Percentiles rank a stretch among this genome's conserved stretches.
Evolutionary conservation across 2,329 filamentous ascomycete genomes (phyloP).

Genomic region (Hymenoscyphus occultus): DNA sequence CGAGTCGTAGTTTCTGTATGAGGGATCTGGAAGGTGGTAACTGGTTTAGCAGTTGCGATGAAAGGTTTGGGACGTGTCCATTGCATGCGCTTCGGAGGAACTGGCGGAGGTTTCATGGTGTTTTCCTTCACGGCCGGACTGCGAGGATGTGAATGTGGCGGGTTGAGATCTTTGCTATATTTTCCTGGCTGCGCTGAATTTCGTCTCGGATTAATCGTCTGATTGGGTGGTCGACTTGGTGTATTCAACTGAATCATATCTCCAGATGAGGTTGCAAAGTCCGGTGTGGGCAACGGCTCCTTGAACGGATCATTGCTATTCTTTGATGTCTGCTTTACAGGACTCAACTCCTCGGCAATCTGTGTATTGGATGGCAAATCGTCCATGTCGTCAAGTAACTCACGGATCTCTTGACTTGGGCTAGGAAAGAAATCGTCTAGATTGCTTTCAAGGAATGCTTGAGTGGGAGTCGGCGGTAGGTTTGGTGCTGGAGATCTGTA

Average conservation of each 20-base stretch:
- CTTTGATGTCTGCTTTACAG: constrained; percentile 7
- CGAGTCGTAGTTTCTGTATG: neutral
- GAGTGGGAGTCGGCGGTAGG: constrained; percentile 45
- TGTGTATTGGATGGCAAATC: constrained; percentile 30
- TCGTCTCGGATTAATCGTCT: no score
- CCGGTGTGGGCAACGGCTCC: constrained; percentile 40
- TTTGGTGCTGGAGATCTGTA: neutral
- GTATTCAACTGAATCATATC: constrained; percentile 45
- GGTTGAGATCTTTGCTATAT: neutral
- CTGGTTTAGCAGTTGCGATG: neutral
- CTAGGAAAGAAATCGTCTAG: constrained; percentile 54
- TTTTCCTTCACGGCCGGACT: constrained; percentile 13
- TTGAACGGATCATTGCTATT: constrained; percentile 13
- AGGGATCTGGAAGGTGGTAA: neutral
- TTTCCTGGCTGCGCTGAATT: neutral
- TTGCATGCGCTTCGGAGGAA: neutral
- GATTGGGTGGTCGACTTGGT: constrained; percentile 19
- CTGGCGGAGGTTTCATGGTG: constrained; percentile 19
- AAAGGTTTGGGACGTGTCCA: neutral
- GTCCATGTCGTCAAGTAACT: constrained; percentile 45
- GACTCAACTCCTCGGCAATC: constrained; percentile 26
- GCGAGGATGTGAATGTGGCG: constrained; percentile 3
- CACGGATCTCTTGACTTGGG: constrained; percentile 53
- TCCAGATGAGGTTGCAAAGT: constrained; percentile 46
- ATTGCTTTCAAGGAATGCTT: constrained; percentile 49